Evolutionary conservation across 2,329 filamentous ascomycete species (phyloP), one percentile per base, ranked within the genome.

Genomic region (Davidsoniella eucalypti): DNA sequence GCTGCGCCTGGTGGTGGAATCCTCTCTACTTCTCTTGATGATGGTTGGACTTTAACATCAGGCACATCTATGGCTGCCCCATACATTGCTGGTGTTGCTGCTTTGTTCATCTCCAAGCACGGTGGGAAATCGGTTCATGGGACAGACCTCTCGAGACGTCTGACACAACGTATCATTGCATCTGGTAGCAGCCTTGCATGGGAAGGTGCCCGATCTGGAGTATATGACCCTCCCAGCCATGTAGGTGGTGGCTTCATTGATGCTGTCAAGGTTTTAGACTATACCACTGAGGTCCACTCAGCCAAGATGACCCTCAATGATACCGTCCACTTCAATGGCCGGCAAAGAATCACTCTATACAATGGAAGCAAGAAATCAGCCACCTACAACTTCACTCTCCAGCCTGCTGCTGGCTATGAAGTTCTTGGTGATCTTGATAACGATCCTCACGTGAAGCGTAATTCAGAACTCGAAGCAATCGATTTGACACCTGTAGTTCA

Each of bases 261-360:
- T 51, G 69, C 68, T 4, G 64, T 62, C 54, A 67, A 69, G 48
- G 63, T 70, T 3, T 58, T 72, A 8, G 61, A 65, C 26, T 64
- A 67, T 40, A 63, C 61, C 2, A 66, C 64, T 0, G 52, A 61
- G 33, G 57, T 70, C 21, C 60, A 60, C 18, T 68, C 65, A 12
- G 62, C 66, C 33, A 66, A 68, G 8, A 67, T 75, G 44, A 62
- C 67, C 8, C 64, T 75, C 50, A 70, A 69, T 47, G 72, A 75
- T 50, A 72, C 69, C 0, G 61, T 65, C 39, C 55, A 68, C 49
- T 70, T 74, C 53, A 55, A 56, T 9, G 52, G 59, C 1, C 51
- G 52, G 3, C 67, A 66, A 58, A 55, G 49, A 0, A 57, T 66
- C 17, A 57, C 60, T 1, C 5, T 76, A 48, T 67, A 63, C 21